Evolutionary conservation across 225 moss, liverwort and hornwort species (phyloP), one percentile per base, ranked within the genome.

Genomic region (Pleurozium schreberi): DNA sequence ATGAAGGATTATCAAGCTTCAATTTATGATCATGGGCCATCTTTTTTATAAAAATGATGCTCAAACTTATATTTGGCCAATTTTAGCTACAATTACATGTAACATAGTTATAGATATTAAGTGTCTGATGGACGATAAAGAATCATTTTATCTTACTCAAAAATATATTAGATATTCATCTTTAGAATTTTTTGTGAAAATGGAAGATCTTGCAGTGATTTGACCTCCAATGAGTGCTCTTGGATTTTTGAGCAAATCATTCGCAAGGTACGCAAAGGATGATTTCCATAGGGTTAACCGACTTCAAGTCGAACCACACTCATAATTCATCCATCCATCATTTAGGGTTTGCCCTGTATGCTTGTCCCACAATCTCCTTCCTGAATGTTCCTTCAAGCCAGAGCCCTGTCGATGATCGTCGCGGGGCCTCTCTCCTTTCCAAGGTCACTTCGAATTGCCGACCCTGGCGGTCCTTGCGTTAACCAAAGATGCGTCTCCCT

Each of bases 21-120:
- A 50, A 21, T 75, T 33, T 1, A 33, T 42, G 1, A 8, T 69
- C 21, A 26, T 7, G 1, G 20, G 5, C 0, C 1, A 1, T 49
- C 4, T 6, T 30, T 45, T 43, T 30, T 28, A 30, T 18, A 18
- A 1, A 49, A 74, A 18, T 6, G 45, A 30, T 73, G 6, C 10
- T 45, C 10, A 71, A 16, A 73, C 2, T 47, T 4, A 30, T 18
- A 47, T 14, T 19, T 47, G 4, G 11, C 2, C 31, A 74, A 47
- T 73, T 73, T 73, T 5, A 45, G 8, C 0, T 43, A 0, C 1
- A 27, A 0, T 74, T 28, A 5, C 3, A 12, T 42, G 26, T 25
- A 45, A 27, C 45, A 45, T 73, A 0, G 0, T 71, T 43, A 2
- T 43, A 71, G 3, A 45, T 27, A 43, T 1, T 8, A 27, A 2